Evolutionary conservation across 176 grass and related monocot genomes (phyloP).

Genomic region (Leersia perrieri): DNA sequence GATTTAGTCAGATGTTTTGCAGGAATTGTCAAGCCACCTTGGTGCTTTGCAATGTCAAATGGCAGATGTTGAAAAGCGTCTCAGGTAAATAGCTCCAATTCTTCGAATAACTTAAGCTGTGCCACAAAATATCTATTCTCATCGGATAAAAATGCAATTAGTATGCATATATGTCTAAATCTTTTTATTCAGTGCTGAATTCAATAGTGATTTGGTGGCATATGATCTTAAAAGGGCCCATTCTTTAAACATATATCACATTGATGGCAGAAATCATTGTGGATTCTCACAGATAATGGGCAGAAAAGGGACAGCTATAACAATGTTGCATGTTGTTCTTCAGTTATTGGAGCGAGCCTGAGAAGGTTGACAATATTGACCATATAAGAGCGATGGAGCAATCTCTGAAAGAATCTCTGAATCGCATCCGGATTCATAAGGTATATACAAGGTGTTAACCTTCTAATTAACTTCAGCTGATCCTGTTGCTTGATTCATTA

Average conservation of each 20-base stretch:
- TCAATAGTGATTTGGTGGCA: slow-evolving; percentile 30
- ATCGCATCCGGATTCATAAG: slow-evolving; percentile 54
- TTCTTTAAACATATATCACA: background rate
- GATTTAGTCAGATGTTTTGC: slow-evolving; percentile 20
- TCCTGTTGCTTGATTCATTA: background rate
- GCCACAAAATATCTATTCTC: background rate
- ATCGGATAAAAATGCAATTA: slow-evolving; percentile 28
- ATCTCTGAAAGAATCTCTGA: slow-evolving; percentile 66
- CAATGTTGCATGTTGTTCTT: slow-evolving; percentile 27
- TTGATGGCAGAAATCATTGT: slow-evolving; percentile 42
- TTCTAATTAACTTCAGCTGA: background rate
- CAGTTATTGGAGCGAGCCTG: slow-evolving; percentile 76
- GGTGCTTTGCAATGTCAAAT: slow-evolving; percentile 62
- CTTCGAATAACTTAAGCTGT: background rate
- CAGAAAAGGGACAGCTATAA: slow-evolving; percentile 1
- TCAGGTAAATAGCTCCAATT: slow-evolving; percentile 48
- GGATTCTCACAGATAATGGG: background rate
- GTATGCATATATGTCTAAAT: slow-evolving; percentile 22
- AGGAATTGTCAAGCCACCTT: slow-evolving; percentile 64
- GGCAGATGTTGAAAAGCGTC: slow-evolving; percentile 51
- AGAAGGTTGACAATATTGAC: slow-evolving; percentile 64
- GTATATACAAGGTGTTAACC: slow-evolving; percentile 12
- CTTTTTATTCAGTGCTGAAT: slow-evolving; percentile 23
- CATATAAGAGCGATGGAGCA: slow-evolving; percentile 79
- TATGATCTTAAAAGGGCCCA: background rate